Conservation (phyloP, 2,329 filamentous ascomycete species). For the Cryoendolithus antarcticus region DNA sequence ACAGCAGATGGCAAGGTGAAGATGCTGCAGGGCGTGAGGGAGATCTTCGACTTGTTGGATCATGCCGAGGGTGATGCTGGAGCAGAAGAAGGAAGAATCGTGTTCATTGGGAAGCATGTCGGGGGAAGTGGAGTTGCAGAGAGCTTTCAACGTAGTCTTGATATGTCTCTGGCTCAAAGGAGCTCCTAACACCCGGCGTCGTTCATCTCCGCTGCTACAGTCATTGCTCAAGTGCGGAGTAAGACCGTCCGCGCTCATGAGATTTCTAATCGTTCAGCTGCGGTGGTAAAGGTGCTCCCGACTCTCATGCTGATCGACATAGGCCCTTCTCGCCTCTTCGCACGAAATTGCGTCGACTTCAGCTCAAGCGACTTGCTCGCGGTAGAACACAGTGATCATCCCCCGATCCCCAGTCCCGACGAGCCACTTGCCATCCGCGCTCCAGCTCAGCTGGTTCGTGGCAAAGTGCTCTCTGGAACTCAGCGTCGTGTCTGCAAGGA, state of each 20-base stretch:
- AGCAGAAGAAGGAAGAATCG: conserved; percentile 18
- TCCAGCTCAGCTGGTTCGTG: conserved; percentile 57
- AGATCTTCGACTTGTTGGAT: conserved; percentile 86
- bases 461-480: conserved; percentile 42
- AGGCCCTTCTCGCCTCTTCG: no score
- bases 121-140: conserved; percentile 7
- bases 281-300: no score
- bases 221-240: no score
- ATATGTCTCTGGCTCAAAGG: conserved; percentile 4
- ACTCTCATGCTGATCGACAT: no score
- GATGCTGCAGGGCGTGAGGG: conserved; percentile 81
- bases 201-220: no score
- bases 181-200: no score
- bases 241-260: no score
- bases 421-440: conserved; percentile 49
- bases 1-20: conserved; percentile 54
- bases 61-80: conserved; percentile 3
- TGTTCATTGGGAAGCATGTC: conserved; percentile 23
- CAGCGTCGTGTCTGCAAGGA: conserved; percentile 30
- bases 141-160: conserved; percentile 19
- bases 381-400: conserved; percentile 28
- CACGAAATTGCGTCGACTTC: no score
- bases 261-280: no score
- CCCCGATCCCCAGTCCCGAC: conserved; percentile 29
- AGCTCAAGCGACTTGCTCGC: conserved; percentile 4